Percentiles rank a stretch among this genome's conserved stretches.
These are phyloP conservation scores for Cyberlindnera americana DNA, from an alignment of 805 yeast genomes.

Conservation along the genomic window DNA sequence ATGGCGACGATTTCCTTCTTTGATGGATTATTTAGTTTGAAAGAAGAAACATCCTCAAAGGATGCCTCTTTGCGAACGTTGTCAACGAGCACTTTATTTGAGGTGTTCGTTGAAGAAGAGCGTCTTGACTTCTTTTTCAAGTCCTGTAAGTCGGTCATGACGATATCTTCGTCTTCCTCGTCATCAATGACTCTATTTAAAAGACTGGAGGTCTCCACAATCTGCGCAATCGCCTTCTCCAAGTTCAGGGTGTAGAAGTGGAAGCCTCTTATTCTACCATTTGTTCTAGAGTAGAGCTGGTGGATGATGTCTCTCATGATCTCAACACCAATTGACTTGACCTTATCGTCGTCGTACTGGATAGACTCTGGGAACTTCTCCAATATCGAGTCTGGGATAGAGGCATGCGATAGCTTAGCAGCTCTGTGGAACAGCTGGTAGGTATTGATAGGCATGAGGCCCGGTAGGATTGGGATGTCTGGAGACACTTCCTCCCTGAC, in stretches of 20 bases:
- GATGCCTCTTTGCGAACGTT: conserved; percentile 26
- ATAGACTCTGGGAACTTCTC: conserved; percentile 51
- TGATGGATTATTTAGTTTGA: conserved; percentile 32
- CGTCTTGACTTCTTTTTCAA: conserved; percentile 17
- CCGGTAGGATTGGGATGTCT: conserved; percentile 69
- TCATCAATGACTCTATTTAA: conserved; percentile 45
- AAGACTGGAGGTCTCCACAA: conserved; percentile 60
- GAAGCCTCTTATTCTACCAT: conserved; percentile 67
- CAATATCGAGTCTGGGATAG: conserved; percentile 59
- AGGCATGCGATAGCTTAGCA: conserved; percentile 83
- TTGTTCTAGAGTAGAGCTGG: conserved; percentile 48
- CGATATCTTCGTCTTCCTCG: conserved; percentile 37
- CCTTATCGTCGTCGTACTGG: conserved; percentile 71
- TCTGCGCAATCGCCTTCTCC: conserved; percentile 87
- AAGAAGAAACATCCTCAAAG: conserved; percentile 22
- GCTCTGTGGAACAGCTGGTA: conserved; percentile 81
- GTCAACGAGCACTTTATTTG: conserved; percentile 39
- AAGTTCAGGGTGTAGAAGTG: conserved; percentile 92
- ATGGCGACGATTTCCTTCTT: conserved; percentile 67
- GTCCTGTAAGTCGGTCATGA: conserved; percentile 29
- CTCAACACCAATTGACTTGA: conserved; percentile 80
- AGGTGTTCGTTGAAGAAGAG: conserved; percentile 29
- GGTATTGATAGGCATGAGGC: conserved; percentile 88
- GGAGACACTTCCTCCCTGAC: conserved; percentile 40
- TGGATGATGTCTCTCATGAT: conserved; percentile 61